These are phyloP conservation scores for Piloderma croceum DNA, from an alignment of 768 basidiomycete species.

Conservation along the genomic window DNA sequence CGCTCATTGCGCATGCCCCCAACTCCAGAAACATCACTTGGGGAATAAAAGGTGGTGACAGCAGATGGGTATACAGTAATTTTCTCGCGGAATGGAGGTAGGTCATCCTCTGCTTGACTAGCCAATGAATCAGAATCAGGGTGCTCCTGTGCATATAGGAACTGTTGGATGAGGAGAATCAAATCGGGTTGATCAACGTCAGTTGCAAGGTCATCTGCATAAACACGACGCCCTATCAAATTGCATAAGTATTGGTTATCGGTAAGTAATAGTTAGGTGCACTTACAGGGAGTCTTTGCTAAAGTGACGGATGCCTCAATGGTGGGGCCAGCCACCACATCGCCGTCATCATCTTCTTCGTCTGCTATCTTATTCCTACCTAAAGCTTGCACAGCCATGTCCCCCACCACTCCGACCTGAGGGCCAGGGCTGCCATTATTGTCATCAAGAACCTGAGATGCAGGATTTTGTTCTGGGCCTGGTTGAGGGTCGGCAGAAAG, in stretches of 20 bases:
- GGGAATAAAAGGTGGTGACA: conserved; percentile 26
- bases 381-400: no score
- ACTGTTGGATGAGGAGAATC: conserved; percentile 10
- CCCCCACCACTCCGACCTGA: no score
- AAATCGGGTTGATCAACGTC: conserved; percentile 13
- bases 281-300: conserved; percentile 5
- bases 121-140: conserved; percentile 4
- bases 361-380: no score
- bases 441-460: no score
- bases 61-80: conserved; percentile 24
- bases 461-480: no score
- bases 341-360: conserved; percentile 8
- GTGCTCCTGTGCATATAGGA: conserved; percentile 13
- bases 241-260: conserved; percentile 6
- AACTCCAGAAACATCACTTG: conserved; percentile 30
- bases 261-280: not conserved
- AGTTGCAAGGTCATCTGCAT: no score
- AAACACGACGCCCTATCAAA: conserved; percentile 1
- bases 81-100: conserved; percentile 10
- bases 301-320: conserved; percentile 8
- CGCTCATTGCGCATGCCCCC: conserved; percentile 23
- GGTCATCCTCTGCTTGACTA: no score
- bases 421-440: no score
- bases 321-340: not conserved
- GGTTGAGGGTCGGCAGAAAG: no score